Evolutionary conservation across 495 filamentous ascomycete species (phyloP).

Genomic region (Penicillium pulvis): DNA sequence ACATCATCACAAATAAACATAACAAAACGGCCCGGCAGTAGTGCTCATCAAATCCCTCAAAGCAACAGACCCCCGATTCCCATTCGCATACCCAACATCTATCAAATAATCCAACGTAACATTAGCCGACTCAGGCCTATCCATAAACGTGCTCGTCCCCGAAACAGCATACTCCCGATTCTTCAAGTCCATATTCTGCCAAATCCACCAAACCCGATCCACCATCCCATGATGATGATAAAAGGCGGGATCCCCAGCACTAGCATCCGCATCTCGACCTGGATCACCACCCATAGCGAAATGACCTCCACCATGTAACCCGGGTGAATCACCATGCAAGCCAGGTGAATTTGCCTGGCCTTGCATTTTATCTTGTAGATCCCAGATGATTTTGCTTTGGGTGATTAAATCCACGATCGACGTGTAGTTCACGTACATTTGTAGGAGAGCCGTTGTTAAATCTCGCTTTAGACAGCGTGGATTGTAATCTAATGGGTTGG

Average conservation of each 20-base stretch:
- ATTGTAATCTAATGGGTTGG: constrained; percentile 45
- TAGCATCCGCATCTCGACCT: constrained; percentile 59
- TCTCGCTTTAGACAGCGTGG: constrained; percentile 68
- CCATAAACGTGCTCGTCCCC: constrained; percentile 60
- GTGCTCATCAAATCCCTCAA: constrained; percentile 54
- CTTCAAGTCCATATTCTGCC: constrained; percentile 61
- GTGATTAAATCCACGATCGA: constrained; percentile 48
- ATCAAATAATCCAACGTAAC: constrained; percentile 49
- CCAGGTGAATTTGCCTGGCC: constrained; percentile 51
- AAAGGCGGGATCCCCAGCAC: constrained; percentile 67
- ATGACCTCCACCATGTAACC: constrained; percentile 66
- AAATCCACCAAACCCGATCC: constrained; percentile 70
- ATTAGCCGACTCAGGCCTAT: constrained; percentile 50
- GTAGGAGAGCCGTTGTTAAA: constrained; percentile 48
- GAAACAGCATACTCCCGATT: constrained; percentile 47
- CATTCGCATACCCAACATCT: constrained; percentile 45
- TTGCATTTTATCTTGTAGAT: constrained; percentile 52
- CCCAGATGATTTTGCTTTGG: constrained; percentile 42
- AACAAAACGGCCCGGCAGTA: constrained; percentile 57
- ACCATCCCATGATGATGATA: constrained; percentile 71
- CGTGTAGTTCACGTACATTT: constrained; percentile 49
- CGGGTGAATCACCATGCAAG: constrained; percentile 53
- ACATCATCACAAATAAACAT: constrained; percentile 49
- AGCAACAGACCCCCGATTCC: constrained; percentile 27
- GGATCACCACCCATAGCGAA: constrained; percentile 64